Evolutionary conservation across 768 basidiomycete species (phyloP).

Genomic region (Tricholoma bakamatsutake): DNA sequence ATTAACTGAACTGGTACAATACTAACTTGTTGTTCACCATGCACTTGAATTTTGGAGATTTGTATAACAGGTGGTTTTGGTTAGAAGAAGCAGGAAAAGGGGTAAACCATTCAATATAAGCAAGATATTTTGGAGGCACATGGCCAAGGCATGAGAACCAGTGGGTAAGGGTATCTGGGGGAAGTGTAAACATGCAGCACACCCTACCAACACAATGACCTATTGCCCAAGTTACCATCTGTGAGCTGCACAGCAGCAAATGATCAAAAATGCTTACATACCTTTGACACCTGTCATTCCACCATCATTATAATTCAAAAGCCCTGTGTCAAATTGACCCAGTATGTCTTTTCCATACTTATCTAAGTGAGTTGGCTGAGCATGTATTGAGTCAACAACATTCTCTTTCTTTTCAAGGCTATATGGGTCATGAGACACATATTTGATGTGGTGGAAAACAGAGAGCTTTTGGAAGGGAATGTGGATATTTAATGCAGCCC

Average conservation of each 20-base stretch:
- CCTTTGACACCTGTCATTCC: neutral
- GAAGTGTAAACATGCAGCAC: neutral
- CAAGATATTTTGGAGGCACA: slow-evolving; percentile 12
- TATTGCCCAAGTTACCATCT: no score
- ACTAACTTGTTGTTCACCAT: no score
- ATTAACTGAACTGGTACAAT: no score
- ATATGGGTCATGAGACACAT: neutral
- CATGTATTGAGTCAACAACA: neutral
- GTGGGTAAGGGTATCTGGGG: neutral
- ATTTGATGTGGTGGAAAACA: neutral
- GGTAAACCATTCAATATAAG: slow-evolving; percentile 23
- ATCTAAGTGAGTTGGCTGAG: neutral
- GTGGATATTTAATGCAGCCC: neutral
- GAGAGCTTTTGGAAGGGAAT: neutral
- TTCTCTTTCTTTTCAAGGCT: neutral
- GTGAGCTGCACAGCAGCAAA: no score
- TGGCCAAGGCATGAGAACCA: neutral
- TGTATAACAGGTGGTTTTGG: neutral
- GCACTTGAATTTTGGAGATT: neutral
- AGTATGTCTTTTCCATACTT: neutral
- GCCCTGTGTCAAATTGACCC: neutral
- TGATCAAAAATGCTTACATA: no score
- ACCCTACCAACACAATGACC: neutral
- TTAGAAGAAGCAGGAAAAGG: slow-evolving; percentile 8
- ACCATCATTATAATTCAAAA: neutral